Evolutionary conservation across 108 stramenopile genomes (phyloP), one percentile per base, ranked within the genome.

Genomic region (Cylindrotheca closterium): DNA sequence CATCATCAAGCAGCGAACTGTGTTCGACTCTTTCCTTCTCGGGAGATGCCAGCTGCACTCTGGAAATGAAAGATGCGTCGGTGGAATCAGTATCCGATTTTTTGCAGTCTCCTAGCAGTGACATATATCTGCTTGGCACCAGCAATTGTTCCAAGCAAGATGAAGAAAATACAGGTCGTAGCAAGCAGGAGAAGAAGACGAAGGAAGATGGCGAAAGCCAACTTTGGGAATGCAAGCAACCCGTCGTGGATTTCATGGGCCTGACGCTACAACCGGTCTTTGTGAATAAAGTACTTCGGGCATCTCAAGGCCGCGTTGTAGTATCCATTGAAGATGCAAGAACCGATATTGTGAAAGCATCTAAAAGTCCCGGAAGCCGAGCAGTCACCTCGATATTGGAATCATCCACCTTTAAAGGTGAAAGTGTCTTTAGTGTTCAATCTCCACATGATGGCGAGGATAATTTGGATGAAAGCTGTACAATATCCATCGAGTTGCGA

Each of bases 191-290:
- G n/a, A n/a, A n/a, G n/a, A n/a, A n/a, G n/a, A n/a, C n/a, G n/a
- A n/a, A n/a, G n/a, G n/a, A n/a, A n/a, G n/a, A n/a, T n/a, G n/a
- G n/a, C n/a, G n/a, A n/a, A n/a, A n/a, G n/a, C n/a, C n/a, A n/a
- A n/a, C 31, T 75, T 1, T 80, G 70, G 70, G 79, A 80, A 47
- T 74, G 73, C 62, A 53, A 31, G 5, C 80, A 81, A 63, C 62
- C 62, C 21, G 47, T 28, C n/a, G 47, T 81, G 18, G 74, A 71
- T 5, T 81, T 77, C 68, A 75, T 81, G 59, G 80, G 80, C 1
- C 51, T 81, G 65, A 58, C 55, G 22, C 29, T 81, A 3, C 55
- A 52, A 10, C 80, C 80, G 0, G 46, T 75, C 4, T 81, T 81
- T 59, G 54, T 75, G 18, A 74, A 75, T 45, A 37, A 48, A 56